A percentile compares a stretch with the other conserved stretches of the same genome.
Conservation (phyloP, 2,329 filamentous ascomycete species). For the Claviceps sp. region DNA sequence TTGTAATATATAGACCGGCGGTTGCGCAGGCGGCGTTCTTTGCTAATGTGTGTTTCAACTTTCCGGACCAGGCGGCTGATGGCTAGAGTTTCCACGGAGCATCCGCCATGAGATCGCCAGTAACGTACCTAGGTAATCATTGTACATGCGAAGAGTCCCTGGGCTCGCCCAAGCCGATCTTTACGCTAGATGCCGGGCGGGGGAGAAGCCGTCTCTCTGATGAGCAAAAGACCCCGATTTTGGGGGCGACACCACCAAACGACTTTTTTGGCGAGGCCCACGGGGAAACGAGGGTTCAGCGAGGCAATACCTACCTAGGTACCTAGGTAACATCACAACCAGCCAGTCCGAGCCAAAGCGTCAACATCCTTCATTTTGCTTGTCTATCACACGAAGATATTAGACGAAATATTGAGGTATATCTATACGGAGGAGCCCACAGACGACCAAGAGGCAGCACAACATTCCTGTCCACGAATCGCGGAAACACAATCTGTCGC, state of each 20-base stretch:
- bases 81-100: not conserved
- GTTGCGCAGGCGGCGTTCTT: not conserved
- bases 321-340: not conserved
- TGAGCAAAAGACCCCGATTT: not conserved
- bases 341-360: not conserved
- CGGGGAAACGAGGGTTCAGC: not conserved
- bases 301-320: not conserved
- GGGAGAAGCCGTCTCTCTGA: not conserved
- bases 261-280: slow-evolving; percentile 1
- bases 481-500: not conserved
- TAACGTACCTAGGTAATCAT: not conserved
- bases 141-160: not conserved
- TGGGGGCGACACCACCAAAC: not conserved
- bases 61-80: too few relatives aligned
- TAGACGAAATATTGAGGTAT: too few relatives aligned
- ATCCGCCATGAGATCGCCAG: slow-evolving; percentile 1
- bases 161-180: not conserved
- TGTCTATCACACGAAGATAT: not conserved
- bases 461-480: not conserved
- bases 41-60: too few relatives aligned
- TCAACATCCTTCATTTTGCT: not conserved
- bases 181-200: not conserved
- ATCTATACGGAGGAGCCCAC: too few relatives aligned
- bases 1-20: not conserved
- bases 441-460: not conserved